A percentile compares a stretch with the other conserved stretches of the same genome.
These are phyloP conservation scores for Syncephalis plumigaleata DNA, from an alignment of 371 early-diverging fungal species.

Conservation along the genomic window DNA sequence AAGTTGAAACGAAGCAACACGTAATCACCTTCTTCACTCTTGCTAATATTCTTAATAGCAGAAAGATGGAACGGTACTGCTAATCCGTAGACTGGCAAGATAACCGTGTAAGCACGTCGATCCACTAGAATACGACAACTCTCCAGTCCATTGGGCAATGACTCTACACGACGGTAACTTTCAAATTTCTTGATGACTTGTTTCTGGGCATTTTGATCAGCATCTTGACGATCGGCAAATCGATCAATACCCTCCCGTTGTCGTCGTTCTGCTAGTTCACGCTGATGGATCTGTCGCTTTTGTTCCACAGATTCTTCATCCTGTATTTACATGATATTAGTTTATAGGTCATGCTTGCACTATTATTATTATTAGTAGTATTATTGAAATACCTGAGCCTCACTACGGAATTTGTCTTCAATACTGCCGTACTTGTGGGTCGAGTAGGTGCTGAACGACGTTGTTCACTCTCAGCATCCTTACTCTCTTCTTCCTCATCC, in stretches of 20 bases:
- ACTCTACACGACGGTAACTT: conserved; percentile 80
- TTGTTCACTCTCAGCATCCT: conserved; percentile 16
- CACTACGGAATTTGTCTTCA: conserved; percentile 79
- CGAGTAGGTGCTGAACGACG: conserved; percentile 10
- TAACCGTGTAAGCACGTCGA: conserved; percentile 65
- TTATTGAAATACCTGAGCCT: conserved; percentile 46
- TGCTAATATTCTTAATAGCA: conserved; percentile 88
- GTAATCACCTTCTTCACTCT: conserved; percentile 89
- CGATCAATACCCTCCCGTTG: conserved; percentile 62
- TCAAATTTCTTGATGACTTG: conserved; percentile 74
- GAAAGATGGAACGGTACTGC: conserved; percentile 99
- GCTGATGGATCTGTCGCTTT: conserved; percentile 74
- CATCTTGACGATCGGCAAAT: conserved; percentile 46
- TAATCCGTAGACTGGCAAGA: conserved; percentile 93
- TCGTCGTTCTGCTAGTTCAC: conserved; percentile 52
- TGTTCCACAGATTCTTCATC: conserved; percentile 56
- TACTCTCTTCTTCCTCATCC: conserved; percentile 17
- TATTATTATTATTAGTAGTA: not conserved
- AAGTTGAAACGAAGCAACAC: conserved; percentile 95
- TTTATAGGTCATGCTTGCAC: not conserved
- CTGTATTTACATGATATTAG: conserved; percentile 7
- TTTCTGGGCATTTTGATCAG: conserved; percentile 40
- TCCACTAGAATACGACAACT: conserved; percentile 80
- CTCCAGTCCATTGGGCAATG: conserved; percentile 58
- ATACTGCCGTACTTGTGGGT: conserved; percentile 47